phyloP scores from a whole-genome alignment of 306 rosid genomes.

The Cucurbita moschata region DNA sequence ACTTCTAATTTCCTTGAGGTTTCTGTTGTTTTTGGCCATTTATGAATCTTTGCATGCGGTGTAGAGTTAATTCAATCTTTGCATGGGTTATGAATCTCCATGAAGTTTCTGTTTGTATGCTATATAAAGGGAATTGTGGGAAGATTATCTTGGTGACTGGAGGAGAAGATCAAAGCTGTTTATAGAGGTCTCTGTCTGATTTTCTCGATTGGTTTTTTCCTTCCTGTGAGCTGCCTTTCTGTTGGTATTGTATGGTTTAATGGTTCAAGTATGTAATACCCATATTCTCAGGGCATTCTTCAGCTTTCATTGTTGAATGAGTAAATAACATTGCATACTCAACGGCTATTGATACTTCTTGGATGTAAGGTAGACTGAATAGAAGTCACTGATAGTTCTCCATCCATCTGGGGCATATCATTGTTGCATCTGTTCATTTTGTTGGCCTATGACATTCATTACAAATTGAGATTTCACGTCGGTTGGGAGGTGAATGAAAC shows the following conservation, averaged over 20 bases:
- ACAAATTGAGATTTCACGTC: no score
- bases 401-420: not conserved
- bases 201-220: not conserved
- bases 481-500: no score
- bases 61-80: not conserved
- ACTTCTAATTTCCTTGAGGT: constrained; percentile 21
- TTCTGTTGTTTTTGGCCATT: not conserved
- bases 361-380: not conserved
- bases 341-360: not conserved
- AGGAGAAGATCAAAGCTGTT: not conserved
- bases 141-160: not conserved
- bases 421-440: not conserved
- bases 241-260: no score
- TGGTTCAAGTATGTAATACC: not conserved
- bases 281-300: not conserved
- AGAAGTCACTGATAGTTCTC: not conserved
- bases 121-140: not conserved
- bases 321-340: not conserved
- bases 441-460: not conserved
- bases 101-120: not conserved
- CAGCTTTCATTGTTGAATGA: not conserved
- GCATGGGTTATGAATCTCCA: no score
- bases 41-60: not conserved
- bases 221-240: no score
- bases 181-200: not conserved